phyloP scores from a whole-genome alignment of 2,329 filamentous ascomycete genomes.

The Venturiaceae sp. region DNA sequence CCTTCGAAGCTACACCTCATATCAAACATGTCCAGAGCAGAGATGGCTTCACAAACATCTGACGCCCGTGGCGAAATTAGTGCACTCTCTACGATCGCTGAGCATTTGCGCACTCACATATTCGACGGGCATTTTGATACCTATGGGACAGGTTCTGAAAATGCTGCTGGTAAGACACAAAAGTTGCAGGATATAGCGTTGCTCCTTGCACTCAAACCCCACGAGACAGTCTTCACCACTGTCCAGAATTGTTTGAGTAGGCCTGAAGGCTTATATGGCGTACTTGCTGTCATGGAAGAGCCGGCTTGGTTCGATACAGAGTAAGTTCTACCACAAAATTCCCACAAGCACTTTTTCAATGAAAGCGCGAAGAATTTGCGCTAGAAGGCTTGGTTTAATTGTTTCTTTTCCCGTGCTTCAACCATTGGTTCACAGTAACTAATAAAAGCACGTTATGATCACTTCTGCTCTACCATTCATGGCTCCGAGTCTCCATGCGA shows the following conservation, averaged over 20 bases:
- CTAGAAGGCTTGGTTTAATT: no score
- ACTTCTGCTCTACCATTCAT: neutral
- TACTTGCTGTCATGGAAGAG: neutral
- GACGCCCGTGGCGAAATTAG: neutral
- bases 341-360: no score
- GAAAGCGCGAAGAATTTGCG: neutral
- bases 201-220: neutral
- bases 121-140: neutral
- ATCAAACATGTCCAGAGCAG: neutral
- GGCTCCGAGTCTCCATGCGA: neutral
- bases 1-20: neutral
- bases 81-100: neutral
- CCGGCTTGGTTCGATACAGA: neutral
- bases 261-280: neutral
- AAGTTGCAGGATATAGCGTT: neutral
- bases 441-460: neutral
- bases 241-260: neutral
- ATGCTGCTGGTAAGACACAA: neutral
- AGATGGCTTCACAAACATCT: neutral
- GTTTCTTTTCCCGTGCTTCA: no score
- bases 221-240: neutral
- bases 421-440: neutral
- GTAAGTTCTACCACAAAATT: neutral
- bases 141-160: neutral
- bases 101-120: neutral